Conservation (phyloP, 2,329 filamentous ascomycete species). For the Dichotomopilus funicola region DNA sequence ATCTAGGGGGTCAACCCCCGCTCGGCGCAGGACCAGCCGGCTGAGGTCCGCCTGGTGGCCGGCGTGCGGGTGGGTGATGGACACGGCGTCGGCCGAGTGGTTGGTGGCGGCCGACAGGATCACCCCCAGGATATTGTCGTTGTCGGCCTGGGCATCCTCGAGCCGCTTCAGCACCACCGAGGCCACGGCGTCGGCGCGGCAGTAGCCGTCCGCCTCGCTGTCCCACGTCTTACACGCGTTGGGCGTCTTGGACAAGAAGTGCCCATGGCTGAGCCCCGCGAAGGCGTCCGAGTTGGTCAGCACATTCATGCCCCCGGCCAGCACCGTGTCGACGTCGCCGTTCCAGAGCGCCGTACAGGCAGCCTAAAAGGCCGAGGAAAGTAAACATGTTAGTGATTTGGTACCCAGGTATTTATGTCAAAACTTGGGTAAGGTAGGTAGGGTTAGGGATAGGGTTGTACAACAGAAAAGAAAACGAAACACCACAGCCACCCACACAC, state of each 20-base stretch:
- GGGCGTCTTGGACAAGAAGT: slow-evolving; percentile 71
- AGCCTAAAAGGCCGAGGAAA: neutral
- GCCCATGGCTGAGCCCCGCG: slow-evolving; percentile 65
- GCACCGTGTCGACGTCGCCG: slow-evolving; percentile 72
- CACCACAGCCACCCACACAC: no score
- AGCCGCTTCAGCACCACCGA: slow-evolving; percentile 72
- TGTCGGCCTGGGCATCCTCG: slow-evolving; percentile 68
- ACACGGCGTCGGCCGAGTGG: slow-evolving; percentile 73
- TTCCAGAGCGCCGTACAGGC: slow-evolving; percentile 67
- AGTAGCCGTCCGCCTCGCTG: slow-evolving; percentile 74
- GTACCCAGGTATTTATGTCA: no score
- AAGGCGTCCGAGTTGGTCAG: slow-evolving; percentile 76
- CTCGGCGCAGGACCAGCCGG: slow-evolving; percentile 60
- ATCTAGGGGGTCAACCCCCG: slow-evolving; percentile 67
- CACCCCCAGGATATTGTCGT: slow-evolving; percentile 69
- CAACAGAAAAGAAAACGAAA: neutral
- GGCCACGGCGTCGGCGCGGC: slow-evolving; percentile 68
- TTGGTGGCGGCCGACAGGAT: slow-evolving; percentile 72
- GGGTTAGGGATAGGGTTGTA: no score
- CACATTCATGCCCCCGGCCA: slow-evolving; percentile 71
- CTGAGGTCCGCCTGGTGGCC: slow-evolving; percentile 65
- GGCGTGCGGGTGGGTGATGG: slow-evolving; percentile 74
- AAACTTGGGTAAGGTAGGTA: no score
- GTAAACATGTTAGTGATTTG: neutral
- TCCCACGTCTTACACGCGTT: slow-evolving; percentile 54